These are phyloP conservation scores for Stemphylium vesicarium DNA, from an alignment of 2,329 filamentous ascomycete genomes.

Conservation along the genomic window DNA sequence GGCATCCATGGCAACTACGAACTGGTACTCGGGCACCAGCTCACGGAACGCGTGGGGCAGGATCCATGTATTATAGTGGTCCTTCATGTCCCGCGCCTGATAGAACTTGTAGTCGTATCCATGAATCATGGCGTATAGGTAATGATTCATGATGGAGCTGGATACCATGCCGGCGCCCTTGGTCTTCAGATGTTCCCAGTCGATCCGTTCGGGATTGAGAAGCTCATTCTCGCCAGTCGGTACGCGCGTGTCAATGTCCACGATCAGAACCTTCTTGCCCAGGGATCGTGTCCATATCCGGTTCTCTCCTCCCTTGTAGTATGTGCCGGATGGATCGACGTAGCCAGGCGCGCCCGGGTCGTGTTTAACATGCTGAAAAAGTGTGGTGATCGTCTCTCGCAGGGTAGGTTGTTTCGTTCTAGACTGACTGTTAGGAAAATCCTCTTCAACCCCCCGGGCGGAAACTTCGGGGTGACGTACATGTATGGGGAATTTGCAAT, in stretches of 20 bases:
- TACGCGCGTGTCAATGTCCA: constrained; percentile 41
- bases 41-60: constrained; percentile 51
- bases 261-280: constrained; percentile 34
- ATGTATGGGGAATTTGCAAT: constrained; percentile 14
- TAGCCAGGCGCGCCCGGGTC: constrained; percentile 17
- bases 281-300: constrained; percentile 31
- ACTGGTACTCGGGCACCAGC: constrained; percentile 50
- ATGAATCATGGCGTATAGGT: constrained; percentile 48
- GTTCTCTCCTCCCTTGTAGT: constrained; percentile 10
- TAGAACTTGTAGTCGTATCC: constrained; percentile 57
- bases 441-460: background rate
- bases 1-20: constrained; percentile 56
- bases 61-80: constrained; percentile 53
- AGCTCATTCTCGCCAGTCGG: constrained; percentile 28
- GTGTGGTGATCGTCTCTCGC: constrained; percentile 19
- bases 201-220: constrained; percentile 26
- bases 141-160: constrained; percentile 23
- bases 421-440: background rate
- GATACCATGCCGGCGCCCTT: constrained; percentile 35
- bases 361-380: constrained; percentile 25
- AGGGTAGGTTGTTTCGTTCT: constrained; percentile 14
- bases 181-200: constrained; percentile 30
- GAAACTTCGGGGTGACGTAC: constrained; percentile 1
- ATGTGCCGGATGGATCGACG: constrained; percentile 19
- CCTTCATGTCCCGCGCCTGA: constrained; percentile 43